phyloP scores from a whole-genome alignment of 805 yeast genomes.

The Monosporozyma siamensis region DNA sequence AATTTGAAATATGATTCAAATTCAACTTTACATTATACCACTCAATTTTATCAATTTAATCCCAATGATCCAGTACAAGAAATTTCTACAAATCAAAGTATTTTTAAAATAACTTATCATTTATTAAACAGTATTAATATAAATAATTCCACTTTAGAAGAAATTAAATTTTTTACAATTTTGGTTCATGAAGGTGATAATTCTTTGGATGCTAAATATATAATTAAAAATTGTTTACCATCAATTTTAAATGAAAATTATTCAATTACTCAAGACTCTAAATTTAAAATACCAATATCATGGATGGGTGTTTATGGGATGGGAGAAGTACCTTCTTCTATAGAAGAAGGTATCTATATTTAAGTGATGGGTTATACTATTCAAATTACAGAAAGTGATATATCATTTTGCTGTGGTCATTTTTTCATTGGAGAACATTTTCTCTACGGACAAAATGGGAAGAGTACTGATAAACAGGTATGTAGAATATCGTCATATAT shows the following conservation, averaged over 20 bases:
- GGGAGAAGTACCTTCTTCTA: slow-evolving; percentile 51
- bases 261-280: slow-evolving; percentile 8
- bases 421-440: no score
- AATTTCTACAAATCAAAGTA: slow-evolving; percentile 22
- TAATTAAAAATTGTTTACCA: slow-evolving; percentile 7
- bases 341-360: slow-evolving; percentile 64
- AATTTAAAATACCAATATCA: slow-evolving; percentile 54
- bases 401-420: no score
- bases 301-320: slow-evolving; percentile 85
- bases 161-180: slow-evolving; percentile 38
- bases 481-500: no score
- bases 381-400: no score
- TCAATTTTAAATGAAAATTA: slow-evolving; percentile 5
- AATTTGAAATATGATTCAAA: slow-evolving; percentile 16
- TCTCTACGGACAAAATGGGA: no score
- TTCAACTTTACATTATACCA: slow-evolving; percentile 11
- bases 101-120: slow-evolving; percentile 25
- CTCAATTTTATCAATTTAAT: slow-evolving; percentile 18
- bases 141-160: slow-evolving; percentile 7
- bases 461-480: no score
- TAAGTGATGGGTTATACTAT: no score
- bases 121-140: slow-evolving; percentile 14
- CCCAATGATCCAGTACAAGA: slow-evolving; percentile 20
- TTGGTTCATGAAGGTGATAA: slow-evolving; percentile 90
- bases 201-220: slow-evolving; percentile 48